Evolutionary conservation across 2,329 filamentous ascomycete species (phyloP).

Genomic region (Fusarium coicis): DNA sequence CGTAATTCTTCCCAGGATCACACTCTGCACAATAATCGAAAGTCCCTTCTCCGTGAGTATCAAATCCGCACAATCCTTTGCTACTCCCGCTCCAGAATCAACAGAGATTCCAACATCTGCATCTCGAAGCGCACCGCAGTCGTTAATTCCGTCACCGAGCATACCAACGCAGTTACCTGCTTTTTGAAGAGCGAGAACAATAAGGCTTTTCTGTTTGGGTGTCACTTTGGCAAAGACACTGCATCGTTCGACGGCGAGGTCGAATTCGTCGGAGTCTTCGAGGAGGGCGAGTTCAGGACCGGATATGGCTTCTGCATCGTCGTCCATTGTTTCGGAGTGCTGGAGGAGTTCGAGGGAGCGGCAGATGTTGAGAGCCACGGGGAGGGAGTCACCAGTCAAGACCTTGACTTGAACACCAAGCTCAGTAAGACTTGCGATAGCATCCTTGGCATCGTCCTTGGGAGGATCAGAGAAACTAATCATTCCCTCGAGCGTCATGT

Average conservation of each 20-base stretch:
- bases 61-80: conserved; percentile 1
- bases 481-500: background rate
- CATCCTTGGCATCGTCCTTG: background rate
- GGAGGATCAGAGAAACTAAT: conserved; percentile 1
- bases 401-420: background rate
- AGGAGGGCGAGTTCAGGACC: background rate
- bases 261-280: background rate
- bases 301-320: background rate
- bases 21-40: background rate
- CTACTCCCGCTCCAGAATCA: background rate
- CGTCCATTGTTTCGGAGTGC: background rate
- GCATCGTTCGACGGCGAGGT: background rate
- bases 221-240: background rate
- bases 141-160: background rate
- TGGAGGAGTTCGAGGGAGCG: background rate
- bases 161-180: background rate
- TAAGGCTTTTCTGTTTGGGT: background rate
- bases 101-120: conserved; percentile 8
- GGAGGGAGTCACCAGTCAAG: background rate
- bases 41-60: conserved; percentile 1
- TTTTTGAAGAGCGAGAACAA: background rate
- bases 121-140: background rate
- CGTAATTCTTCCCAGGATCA: background rate
- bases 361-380: background rate
- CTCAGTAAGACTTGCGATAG: background rate